Percentiles rank a stretch among this genome's conserved stretches.
Evolutionary conservation across 768 basidiomycete species (phyloP).

Genomic region (Exsudoporus frostii): DNA sequence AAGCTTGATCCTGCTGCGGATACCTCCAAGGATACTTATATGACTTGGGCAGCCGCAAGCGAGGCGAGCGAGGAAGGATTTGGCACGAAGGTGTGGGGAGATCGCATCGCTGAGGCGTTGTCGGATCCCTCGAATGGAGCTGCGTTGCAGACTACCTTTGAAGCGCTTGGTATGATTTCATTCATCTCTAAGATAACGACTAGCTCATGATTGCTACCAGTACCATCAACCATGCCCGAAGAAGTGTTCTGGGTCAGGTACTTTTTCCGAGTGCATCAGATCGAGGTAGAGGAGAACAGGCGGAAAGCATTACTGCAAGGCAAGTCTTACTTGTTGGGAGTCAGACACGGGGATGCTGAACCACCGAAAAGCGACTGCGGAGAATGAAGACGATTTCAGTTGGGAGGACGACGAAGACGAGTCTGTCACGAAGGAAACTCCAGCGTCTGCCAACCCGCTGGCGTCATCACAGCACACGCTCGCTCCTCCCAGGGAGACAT

Average conservation of each 20-base stretch:
- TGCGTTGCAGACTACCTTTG: conserved; percentile 49
- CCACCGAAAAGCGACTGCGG: conserved; percentile 44
- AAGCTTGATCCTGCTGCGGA: conserved; percentile 73
- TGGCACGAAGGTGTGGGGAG: conserved; percentile 49
- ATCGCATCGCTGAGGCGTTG: conserved; percentile 46
- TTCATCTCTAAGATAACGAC: conserved; percentile 1
- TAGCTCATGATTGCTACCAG: conserved; percentile 38
- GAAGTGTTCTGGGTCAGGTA: conserved; percentile 83
- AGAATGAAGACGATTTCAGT: conserved; percentile 83
- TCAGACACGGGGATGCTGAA: conserved; percentile 2
- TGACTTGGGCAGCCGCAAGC: conserved; percentile 57
- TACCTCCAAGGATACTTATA: conserved; percentile 50
- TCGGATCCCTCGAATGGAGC: conserved; percentile 50
- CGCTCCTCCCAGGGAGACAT: conserved; percentile 20
- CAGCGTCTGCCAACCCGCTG: conserved; percentile 7
- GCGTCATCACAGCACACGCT: conserved; percentile 25
- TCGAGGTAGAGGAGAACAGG: conserved; percentile 72
- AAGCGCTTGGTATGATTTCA: conserved; percentile 53
- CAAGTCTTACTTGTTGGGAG: conserved; percentile 25
- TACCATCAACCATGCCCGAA: conserved; percentile 60
- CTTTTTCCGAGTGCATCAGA: conserved; percentile 86
- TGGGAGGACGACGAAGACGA: conserved; percentile 96
- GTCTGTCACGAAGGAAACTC: conserved; percentile 10
- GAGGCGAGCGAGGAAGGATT: conserved; percentile 55
- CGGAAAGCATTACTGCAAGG: conserved; percentile 77